Evolutionary conservation across 1,284 basidiomycete species (phyloP).

Genomic region (Microstroma glucosiphilum): DNA sequence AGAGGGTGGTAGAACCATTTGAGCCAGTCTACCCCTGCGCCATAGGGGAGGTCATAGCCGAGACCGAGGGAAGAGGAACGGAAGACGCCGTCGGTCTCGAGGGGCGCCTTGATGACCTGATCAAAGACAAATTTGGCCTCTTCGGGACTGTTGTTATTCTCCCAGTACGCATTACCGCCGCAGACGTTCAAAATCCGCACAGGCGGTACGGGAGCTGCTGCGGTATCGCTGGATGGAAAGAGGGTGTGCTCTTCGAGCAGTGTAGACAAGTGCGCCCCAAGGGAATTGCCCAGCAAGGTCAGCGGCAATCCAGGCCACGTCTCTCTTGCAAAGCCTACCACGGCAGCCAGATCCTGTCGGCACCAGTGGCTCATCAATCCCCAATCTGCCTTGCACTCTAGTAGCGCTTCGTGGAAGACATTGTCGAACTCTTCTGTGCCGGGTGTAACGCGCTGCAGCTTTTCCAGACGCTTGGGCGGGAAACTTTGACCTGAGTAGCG

Average conservation of each 20-base stretch:
- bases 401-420: constrained; percentile 26
- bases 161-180: constrained; percentile 32
- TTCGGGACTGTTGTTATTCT: constrained; percentile 28
- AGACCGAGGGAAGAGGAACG: constrained; percentile 27
- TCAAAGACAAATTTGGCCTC: constrained; percentile 29
- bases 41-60: constrained; percentile 36
- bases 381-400: constrained; percentile 19
- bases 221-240: constrained; percentile 12
- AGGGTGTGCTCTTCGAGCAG: constrained; percentile 21
- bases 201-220: constrained; percentile 12
- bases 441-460: constrained; percentile 10
- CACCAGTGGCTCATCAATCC: constrained; percentile 37
- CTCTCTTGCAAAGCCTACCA: constrained; percentile 23
- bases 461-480: constrained; percentile 22
- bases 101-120: constrained; percentile 28
- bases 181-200: constrained; percentile 31
- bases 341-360: constrained; percentile 28
- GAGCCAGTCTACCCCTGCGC: constrained; percentile 32
- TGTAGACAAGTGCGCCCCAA: constrained; percentile 33
- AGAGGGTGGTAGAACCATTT: constrained; percentile 36
- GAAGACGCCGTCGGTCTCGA: constrained; percentile 33
- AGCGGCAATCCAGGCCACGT: constrained; percentile 22
- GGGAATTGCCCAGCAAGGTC: constrained; percentile 29
- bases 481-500: constrained; percentile 32
- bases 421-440: constrained; percentile 17